Evolutionary conservation across 306 rosid species (phyloP).

Genomic region (Canavalia gladiata): DNA sequence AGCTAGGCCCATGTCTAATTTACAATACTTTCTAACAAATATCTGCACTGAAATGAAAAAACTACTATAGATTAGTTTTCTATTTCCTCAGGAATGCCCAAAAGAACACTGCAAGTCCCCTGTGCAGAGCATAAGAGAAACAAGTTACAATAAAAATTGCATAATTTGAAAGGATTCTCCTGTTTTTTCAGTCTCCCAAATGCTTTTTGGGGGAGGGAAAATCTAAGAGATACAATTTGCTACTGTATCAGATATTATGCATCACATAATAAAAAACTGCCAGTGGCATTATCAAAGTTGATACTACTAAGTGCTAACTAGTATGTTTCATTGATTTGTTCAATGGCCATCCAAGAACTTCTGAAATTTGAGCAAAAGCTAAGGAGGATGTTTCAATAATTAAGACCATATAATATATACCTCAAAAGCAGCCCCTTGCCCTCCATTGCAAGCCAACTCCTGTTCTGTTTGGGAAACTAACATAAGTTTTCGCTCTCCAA

Average conservation of each 20-base stretch:
- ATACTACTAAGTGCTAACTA: conserved; percentile 1
- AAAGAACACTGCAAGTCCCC: conserved; percentile 13
- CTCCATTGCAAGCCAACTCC: conserved; percentile 97
- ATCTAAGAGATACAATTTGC: conserved; percentile 20
- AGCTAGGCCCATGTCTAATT: no score
- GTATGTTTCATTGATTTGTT: conserved; percentile 2
- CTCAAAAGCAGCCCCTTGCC: conserved; percentile 98
- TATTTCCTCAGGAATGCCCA: neutral
- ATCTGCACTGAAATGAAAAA: conserved; percentile 37
- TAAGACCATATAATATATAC: conserved; percentile 51
- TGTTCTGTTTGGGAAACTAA: conserved; percentile 91
- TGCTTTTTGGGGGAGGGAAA: neutral
- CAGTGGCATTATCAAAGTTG: conserved; percentile 7
- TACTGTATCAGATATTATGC: conserved; percentile 28
- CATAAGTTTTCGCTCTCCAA: conserved; percentile 91
- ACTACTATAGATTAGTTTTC: conserved; percentile 19
- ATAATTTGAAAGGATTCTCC: conserved; percentile 37
- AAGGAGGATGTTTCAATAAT: conserved; percentile 15
- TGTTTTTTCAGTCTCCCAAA: conserved; percentile 3
- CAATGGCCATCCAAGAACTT: conserved; percentile 28
- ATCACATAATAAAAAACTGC: conserved; percentile 18
- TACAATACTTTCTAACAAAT: neutral
- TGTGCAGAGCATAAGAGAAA: conserved; percentile 4
- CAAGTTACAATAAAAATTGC: conserved; percentile 7
- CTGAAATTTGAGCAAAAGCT: conserved; percentile 25